Evolutionary conservation across 371 early-diverging fungal genomes (phyloP), one percentile per base, ranked within the genome.

Genomic region (Sporodiniella umbellata): DNA sequence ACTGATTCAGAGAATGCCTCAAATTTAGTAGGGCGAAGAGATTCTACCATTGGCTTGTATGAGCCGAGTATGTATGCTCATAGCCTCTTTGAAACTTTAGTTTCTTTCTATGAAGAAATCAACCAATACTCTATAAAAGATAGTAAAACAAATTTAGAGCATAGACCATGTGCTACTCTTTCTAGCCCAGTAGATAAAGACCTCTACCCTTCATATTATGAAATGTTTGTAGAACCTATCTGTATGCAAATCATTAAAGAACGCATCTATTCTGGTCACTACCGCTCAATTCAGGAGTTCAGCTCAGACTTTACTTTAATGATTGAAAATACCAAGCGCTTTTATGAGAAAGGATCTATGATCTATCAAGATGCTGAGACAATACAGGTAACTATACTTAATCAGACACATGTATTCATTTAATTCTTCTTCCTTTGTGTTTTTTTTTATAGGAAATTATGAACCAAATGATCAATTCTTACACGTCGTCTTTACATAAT

Each of bases 401-500:
- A n/a, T n/a, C n/a, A n/a, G n/a, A n/a, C n/a, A n/a, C n/a, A n/a
- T n/a, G n/a, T n/a, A n/a, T n/a, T n/a, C n/a, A n/a, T n/a, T n/a
- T n/a, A n/a, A n/a, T n/a, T n/a, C 30, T 28, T 28, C 4, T 28
- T 7, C 30, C 4, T 28, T 7, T 28, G 10, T 28, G 4, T 28
- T 28, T 28, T 28, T 28, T 28, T 28, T 28, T 28, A 28, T 28
- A 76, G 23, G 76, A 65, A 2, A 81, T 96, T 58, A 92, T 92
- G 81, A 95, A 94, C 81, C 87, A 92, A 50, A 96, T 98, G 95
- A 82, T 95, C 62, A 96, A 95, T 74, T 98, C 84, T 77, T 87
- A n/a, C n/a, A n/a, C n/a, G n/a, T n/a, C n/a, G n/a, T n/a, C n/a
- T n/a, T n/a, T n/a, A n/a, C n/a, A n/a, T n/a, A n/a, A n/a, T n/a